Base-by-base conservation (phyloP, 1,284 basidiomycete species). In the Ustilago xerochloae region DNA sequence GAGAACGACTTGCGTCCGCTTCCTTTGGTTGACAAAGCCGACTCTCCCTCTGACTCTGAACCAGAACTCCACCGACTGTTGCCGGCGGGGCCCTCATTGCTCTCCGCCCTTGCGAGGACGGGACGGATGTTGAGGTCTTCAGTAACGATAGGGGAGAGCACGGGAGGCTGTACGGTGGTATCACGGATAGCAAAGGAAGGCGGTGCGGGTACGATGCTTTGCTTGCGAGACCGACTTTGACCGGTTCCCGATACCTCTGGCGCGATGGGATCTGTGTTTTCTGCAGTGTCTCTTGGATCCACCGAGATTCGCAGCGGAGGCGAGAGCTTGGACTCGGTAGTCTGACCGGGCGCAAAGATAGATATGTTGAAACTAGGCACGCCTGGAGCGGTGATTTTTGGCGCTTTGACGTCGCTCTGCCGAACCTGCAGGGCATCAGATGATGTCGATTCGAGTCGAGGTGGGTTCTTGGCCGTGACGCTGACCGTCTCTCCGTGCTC, bases 21-120 rank as follows among this genome's bases (percentile, higher is more conserved):
- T 16, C 18, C 53, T 20, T 51, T 67, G 50, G 28, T 61, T 26
- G 73, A 60, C 35, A 43, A n/a, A 18, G 51, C 56, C 20, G 54
- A 43, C 9, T 69, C 76, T 18, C 55, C 69, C 2, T 76, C 75
- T 4, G 66, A 68, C 18, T 79, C 77, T 12, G 77, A 79, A 6
- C 75, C 77, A 5, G 77, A 79, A 55, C 77, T 79, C 77, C 77
- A 79, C 26, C 68, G 56, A 38, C 75, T 77, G 46, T 55, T 66
- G 57, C 61, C 57, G 15, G 49, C 15, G n/a, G 54, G 38, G 2
- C 4, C 12, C 2, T 60, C 60, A 28, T 52, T 47, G 56, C 52
- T 56, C 22, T 50, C n/a, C 4, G 56, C 30, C 15, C 52, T 15
- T 13, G 29, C 35, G 26, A 63, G 46, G 24, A 22, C 47, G 9